These are phyloP conservation scores for Fusarium ambrosium DNA, from an alignment of 2,329 filamentous ascomycete genomes.

Conservation along the genomic window DNA sequence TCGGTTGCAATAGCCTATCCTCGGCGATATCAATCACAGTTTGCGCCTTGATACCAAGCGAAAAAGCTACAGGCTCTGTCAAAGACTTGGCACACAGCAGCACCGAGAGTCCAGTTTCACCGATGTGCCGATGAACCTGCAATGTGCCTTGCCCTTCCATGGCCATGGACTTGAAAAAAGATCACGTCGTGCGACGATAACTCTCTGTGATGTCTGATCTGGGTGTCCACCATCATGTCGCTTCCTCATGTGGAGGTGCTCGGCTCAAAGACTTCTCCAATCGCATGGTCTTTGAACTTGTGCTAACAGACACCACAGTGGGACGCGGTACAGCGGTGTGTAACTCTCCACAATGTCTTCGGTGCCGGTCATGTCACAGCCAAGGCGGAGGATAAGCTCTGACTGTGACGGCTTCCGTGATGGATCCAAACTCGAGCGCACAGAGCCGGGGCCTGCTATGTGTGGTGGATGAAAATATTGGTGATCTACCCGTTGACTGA, in stretches of 20 bases:
- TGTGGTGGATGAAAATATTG: background rate
- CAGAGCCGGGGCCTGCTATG: background rate
- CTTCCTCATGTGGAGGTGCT: background rate
- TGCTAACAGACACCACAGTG: background rate
- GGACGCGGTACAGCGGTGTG: background rate
- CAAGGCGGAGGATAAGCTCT: constrained; percentile 1
- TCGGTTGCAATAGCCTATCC: background rate
- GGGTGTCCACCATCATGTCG: background rate
- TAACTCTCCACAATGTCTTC: background rate
- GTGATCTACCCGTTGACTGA: background rate
- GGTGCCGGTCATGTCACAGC: background rate
- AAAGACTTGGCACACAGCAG: background rate
- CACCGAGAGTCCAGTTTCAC: background rate
- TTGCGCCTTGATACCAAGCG: background rate
- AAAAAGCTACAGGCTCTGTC: background rate
- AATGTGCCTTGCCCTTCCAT: background rate
- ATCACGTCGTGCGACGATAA: no score
- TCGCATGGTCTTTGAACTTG: background rate
- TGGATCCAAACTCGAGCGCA: background rate
- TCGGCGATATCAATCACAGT: background rate
- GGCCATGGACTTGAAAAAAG: background rate
- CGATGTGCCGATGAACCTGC: background rate
- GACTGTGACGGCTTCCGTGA: background rate
- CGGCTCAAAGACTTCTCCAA: background rate
- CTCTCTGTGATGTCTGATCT: background rate